Evolutionary conservation across 1,284 basidiomycete species (phyloP).

Genomic region (Gymnopus androsaceus): DNA sequence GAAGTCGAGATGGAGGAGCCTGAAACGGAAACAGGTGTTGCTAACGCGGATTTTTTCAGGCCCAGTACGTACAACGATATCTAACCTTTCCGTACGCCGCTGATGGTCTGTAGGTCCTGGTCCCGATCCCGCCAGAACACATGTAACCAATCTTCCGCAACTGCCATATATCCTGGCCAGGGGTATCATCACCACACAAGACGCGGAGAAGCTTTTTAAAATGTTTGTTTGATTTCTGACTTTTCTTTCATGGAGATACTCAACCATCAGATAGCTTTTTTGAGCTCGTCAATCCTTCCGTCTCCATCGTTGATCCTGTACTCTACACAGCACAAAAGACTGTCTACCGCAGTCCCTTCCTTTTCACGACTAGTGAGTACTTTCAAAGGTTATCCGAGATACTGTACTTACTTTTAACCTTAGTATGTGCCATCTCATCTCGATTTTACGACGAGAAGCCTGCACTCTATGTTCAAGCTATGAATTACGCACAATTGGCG

Average conservation of each 20-base stretch:
- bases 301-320: conserved; percentile 72
- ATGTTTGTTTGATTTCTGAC: conserved; percentile 52
- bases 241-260: conserved; percentile 9
- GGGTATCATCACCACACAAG: conserved; percentile 66
- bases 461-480: conserved; percentile 63
- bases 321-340: conserved; percentile 75
- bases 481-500: conserved; percentile 71
- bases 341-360: conserved; percentile 73
- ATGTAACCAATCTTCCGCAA: conserved; percentile 41
- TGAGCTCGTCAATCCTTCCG: conserved; percentile 72
- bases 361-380: conserved; percentile 80
- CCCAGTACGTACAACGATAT: conserved; percentile 47
- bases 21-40: conserved; percentile 58
- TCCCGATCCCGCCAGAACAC: conserved; percentile 38
- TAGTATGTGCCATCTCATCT: conserved; percentile 79
- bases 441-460: conserved; percentile 69
- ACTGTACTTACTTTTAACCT: background rate
- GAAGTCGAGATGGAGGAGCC: conserved; percentile 37
- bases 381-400: background rate
- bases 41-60: conserved; percentile 64
- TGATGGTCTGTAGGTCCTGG: conserved; percentile 40
- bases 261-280: conserved; percentile 55
- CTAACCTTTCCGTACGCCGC: background rate
- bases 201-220: conserved; percentile 77
- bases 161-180: conserved; percentile 71